A percentile compares a stretch with the other conserved stretches of the same genome.
These are phyloP conservation scores for Ilyonectria destructans DNA, from an alignment of 2,329 filamentous ascomycete species.

Conservation along the genomic window DNA sequence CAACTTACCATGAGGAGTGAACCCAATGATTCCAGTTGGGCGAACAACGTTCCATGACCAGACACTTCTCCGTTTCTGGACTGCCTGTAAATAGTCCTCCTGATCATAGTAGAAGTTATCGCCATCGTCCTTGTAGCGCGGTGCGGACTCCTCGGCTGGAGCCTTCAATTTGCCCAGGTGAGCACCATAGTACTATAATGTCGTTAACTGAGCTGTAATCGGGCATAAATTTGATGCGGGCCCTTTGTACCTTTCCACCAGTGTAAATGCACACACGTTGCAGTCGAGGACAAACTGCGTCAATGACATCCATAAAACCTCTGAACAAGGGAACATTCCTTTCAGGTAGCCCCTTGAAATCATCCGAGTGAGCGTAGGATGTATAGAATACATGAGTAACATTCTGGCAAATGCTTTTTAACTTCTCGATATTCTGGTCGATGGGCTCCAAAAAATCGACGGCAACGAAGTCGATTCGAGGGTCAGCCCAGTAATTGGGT, in stretches of 20 bases:
- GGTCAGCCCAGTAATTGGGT: too few species aligned
- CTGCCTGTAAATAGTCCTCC: not conserved
- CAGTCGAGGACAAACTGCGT: not conserved
- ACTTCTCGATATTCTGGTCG: too few species aligned
- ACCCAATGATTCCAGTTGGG: not conserved
- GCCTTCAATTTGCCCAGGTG: not conserved
- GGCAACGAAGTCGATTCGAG: too few species aligned
- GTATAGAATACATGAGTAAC: constrained; percentile 1
- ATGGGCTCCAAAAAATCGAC: too few species aligned
- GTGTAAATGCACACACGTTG: not conserved
- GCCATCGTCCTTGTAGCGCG: not conserved
- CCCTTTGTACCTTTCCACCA: not conserved
- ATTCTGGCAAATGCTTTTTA: not conserved
- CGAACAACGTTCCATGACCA: not conserved
- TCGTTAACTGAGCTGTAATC: too few species aligned
- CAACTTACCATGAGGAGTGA: not conserved
- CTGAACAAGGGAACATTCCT: not conserved
- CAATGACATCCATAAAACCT: not conserved
- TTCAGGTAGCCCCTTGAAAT: not conserved
- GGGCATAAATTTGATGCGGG: too few species aligned
- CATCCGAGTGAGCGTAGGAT: not conserved
- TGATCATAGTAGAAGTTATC: not conserved
- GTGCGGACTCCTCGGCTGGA: not conserved
- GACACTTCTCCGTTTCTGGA: not conserved
- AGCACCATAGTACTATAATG: not conserved